Conservation (phyloP, 2,329 filamentous ascomycete species). For the Aaosphaeria arxii region DNA sequence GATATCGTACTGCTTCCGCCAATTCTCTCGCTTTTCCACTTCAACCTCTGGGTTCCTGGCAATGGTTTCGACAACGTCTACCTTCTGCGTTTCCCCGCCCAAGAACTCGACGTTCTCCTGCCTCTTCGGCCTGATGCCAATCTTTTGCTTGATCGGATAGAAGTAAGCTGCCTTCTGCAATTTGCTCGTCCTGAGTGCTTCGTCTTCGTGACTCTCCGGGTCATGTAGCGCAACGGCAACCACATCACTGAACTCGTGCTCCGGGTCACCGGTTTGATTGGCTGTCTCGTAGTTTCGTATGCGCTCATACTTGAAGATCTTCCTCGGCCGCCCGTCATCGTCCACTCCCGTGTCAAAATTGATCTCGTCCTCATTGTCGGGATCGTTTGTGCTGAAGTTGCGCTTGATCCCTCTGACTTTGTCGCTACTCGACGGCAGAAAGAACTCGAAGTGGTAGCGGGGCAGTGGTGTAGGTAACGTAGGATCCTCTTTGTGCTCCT, state of each 20-base stretch:
- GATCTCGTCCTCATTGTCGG: conserved; percentile 45
- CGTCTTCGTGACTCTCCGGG: conserved; percentile 38
- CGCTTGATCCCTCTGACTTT: conserved; percentile 52
- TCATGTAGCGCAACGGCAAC: conserved; percentile 59
- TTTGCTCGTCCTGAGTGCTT: conserved; percentile 30
- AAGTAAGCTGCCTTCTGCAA: conserved; percentile 58
- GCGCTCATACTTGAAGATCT: conserved; percentile 55
- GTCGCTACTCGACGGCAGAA: conserved; percentile 50
- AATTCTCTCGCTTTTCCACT: conserved; percentile 44
- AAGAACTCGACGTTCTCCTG: conserved; percentile 28
- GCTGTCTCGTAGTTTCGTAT: conserved; percentile 61
- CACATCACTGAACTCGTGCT: conserved; percentile 53
- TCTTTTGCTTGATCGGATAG: conserved; percentile 58
- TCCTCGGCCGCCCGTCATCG: conserved; percentile 47
- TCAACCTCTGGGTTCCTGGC: conserved; percentile 52
- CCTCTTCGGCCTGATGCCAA: conserved; percentile 48
- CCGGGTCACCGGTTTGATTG: conserved; percentile 49
- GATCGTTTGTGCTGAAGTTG: conserved; percentile 54
- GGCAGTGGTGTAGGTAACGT: conserved; percentile 50
- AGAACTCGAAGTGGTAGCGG: conserved; percentile 60
- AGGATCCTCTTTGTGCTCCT: conserved; percentile 45
- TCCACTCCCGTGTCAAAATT: conserved; percentile 31
- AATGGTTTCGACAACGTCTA: conserved; percentile 52
- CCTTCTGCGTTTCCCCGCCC: conserved; percentile 29
- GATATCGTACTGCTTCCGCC: conserved; percentile 45